Base-by-base conservation (phyloP, 352 stramenopile species). In the Globisporangium solare region DNA sequence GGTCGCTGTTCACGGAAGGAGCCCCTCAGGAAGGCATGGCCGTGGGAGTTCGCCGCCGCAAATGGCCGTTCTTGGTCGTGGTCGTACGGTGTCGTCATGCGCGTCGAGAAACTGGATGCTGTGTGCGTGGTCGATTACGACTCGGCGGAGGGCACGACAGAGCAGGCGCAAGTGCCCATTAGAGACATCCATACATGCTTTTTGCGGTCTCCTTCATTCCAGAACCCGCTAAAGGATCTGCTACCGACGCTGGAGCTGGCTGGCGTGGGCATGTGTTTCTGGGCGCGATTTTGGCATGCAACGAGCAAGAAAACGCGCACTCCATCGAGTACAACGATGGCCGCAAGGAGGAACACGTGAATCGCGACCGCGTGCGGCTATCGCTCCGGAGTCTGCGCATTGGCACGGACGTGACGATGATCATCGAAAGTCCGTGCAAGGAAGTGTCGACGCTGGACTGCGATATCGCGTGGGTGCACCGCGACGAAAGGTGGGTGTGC, bases 381-480 rank as follows among this genome's bases (percentile, higher is more conserved):
- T 87, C 72, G 13, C 59, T 87, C 2, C 74, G 79, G 7, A 73
- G 68, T 31, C 64, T 89, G 7, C 66, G 72, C 24, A 74, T 89
- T 6, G 79, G 79, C 4, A 87, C 79, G 0, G 74, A 89, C 20
- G 79, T 89, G 2, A 76, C 87, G 53, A 86, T 89, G 76, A 78
- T 89, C 42, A 71, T 89, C 3, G 76, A 89, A 56, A 76, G 79
- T 14, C 79, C 79, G 6, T 87, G 76, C 56, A 89, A 87, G 31
- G 79, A 89, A 63, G 68, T 89, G 3, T 86, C 74, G 0, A 87
- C 79, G 48, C 51, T 89, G n/a, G 76, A 89, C 22, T 76, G 76
- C 10, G 76, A 89, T 35, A 74, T 89, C 0, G 79, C 79, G 13
- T 89, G 79, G 79, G 78, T 89, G 10, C 79, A 89, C 68, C 79